Percentiles rank a stretch among this genome's conserved stretches.
Evolutionary conservation across 139 green algal genomes (phyloP).

Genomic region (Picochlorum sp.): DNA sequence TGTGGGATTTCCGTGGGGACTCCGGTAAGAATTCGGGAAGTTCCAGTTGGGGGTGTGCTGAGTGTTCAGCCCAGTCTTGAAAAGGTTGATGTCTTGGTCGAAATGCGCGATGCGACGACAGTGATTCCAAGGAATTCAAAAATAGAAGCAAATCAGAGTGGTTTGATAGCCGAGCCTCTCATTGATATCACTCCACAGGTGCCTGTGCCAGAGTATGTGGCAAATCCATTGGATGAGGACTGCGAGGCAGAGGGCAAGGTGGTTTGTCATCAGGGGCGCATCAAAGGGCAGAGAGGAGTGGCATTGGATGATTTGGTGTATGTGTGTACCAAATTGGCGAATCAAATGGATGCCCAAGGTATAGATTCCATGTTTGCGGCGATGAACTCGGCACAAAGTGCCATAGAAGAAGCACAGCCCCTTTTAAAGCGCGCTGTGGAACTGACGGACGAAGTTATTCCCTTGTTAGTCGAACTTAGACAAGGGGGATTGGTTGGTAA

Average conservation of each 20-base stretch:
- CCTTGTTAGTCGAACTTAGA: conserved; percentile 64
- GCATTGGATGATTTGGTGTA: conserved; percentile 96
- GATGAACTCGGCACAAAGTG: conserved; percentile 54
- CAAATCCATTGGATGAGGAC: conserved; percentile 57
- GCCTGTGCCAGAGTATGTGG: conserved; percentile 62
- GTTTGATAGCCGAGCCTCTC: conserved; percentile 91
- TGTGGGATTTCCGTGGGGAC: conserved; percentile 94
- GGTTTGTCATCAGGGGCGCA: conserved; percentile 79
- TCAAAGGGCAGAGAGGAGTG: conserved; percentile 80
- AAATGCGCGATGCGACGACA: conserved; percentile 77
- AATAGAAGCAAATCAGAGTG: conserved; percentile 95
- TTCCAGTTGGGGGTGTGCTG: conserved; percentile 77
- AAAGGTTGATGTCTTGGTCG: conserved; percentile 74
- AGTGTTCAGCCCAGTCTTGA: conserved; percentile 81
- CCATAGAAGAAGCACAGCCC: conserved; percentile 59
- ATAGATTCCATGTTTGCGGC: conserved; percentile 69
- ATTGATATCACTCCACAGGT: conserved; percentile 93
- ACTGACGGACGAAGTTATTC: conserved; percentile 60
- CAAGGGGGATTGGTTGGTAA: conserved; percentile 66
- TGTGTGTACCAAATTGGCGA: conserved; percentile 77
- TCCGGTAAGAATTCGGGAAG: conserved; percentile 64
- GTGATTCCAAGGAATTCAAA: conserved; percentile 87
- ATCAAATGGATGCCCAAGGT: conserved; percentile 79
- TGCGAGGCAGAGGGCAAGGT: conserved; percentile 83
- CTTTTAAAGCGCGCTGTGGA: conserved; percentile 53